Evolutionary conservation across 306 rosid species (phyloP), one percentile per base, ranked within the genome.

Genomic region (Acacia crassicarpa): DNA sequence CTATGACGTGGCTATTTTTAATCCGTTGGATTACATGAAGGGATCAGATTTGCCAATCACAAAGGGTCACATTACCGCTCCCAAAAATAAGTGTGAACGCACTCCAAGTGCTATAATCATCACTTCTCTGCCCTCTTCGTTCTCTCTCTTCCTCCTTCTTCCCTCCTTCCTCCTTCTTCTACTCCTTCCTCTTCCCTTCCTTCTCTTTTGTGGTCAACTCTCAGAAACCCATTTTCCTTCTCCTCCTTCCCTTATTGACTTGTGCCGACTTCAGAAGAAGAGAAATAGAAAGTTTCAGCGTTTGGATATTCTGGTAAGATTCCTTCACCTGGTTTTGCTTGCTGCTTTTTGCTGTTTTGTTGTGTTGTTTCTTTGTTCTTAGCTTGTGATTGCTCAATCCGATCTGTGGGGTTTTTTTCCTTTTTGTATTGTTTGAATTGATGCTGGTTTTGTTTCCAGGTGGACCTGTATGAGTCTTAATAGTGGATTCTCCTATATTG

Each of bases 301-400:
- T 78, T 69, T 44, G 61, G 54, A 69, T 85, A 76, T 61, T 51
- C 49, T 33, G 73, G 88, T 85, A 76, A 38, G 51, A 4, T 27
- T 67, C 81, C 41, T 48, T 41, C 49, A 44, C 0, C 12, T 58
- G 27, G 44, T 72, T 45, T 56, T 59, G 23, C 27, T 65, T 53
- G 73, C 63, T 68, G 14, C 17, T 67, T 38, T 19, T 19, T 41
- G 4, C 9, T 40, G 8, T 38, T 67, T 23, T 67, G 27, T 40
- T 68, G 51, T 9, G 49, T 68, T 41, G 9, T 41, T 68, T 68
- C 74, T 11, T 78, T 33, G 15, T 0, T 78, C 19, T 45, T 54
- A 4, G 23, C 56, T 67, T 69, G 16, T 41, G 67, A 32, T 17
- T 74, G 77, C 32, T 75, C 40, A 23, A 23, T 32, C 66, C 8